These are phyloP conservation scores for Diaporthe citri DNA, from an alignment of 2,329 filamentous ascomycete genomes.

Conservation along the genomic window DNA sequence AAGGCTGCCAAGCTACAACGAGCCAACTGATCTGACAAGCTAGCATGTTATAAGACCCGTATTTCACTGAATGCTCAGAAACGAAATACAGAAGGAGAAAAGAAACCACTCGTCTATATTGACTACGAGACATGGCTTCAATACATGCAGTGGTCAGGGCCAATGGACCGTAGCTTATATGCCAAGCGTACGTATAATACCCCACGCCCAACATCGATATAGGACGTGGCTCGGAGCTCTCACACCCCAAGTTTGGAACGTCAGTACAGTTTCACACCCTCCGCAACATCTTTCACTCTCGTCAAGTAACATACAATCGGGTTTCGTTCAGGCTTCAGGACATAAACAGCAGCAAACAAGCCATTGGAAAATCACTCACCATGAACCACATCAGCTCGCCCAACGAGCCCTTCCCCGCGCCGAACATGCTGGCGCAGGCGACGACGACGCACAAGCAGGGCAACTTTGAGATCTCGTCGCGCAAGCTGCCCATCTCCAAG, in stretches of 20 bases:
- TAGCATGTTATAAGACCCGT: not conserved
- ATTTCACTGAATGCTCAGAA: too few relatives aligned
- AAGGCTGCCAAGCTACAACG: not conserved
- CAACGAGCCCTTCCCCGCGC: constrained; percentile 68
- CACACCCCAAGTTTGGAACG: not conserved
- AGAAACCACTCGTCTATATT: not conserved
- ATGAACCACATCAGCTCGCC: constrained; percentile 57
- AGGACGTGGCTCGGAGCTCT: not conserved
- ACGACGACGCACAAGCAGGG: constrained; percentile 71
- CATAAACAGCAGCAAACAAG: not conserved
- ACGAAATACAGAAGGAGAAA: too few relatives aligned
- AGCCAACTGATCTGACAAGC: not conserved
- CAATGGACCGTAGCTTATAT: not conserved
- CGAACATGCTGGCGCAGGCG: constrained; percentile 62
- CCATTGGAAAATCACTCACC: constrained; percentile 14
- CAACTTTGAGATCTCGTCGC: constrained; percentile 81
- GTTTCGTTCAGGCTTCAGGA: not conserved
- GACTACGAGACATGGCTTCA: not conserved
- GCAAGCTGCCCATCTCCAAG: constrained; percentile 96
- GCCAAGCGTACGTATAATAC: constrained; percentile 12
- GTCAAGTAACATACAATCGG: not conserved
- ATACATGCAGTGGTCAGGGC: too few relatives aligned
- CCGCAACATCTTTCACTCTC: constrained; percentile 1
- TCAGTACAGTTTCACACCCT: constrained; percentile 1
- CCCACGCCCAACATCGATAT: not conserved